Conservation (phyloP, 208 protist genomes). For the Trypanosoma mega region DNA sequence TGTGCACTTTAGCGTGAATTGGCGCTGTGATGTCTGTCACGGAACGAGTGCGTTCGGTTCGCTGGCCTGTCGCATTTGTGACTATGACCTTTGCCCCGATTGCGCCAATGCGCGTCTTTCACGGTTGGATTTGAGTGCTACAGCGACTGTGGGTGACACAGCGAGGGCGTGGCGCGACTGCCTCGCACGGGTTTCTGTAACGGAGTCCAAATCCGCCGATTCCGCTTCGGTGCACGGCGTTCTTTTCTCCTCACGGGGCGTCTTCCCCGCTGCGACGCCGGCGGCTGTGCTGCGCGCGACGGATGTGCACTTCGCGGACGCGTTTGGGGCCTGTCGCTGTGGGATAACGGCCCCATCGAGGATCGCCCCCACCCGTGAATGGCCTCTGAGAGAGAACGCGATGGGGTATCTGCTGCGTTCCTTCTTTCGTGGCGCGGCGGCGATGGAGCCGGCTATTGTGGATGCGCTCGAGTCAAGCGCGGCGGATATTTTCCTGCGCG, state of each 20-base stretch:
- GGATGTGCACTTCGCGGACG: constrained; percentile 23
- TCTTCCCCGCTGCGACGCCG: constrained; percentile 26
- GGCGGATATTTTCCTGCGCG: constrained; percentile 49
- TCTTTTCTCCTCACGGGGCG: constrained; percentile 39
- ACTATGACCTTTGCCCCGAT: constrained; percentile 77
- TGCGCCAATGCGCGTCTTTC: constrained; percentile 47
- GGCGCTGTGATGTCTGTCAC: constrained; percentile 65
- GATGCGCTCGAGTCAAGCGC: constrained; percentile 47
- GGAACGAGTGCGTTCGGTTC: constrained; percentile 39
- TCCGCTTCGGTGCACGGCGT: constrained; percentile 6
- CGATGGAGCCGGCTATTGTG: constrained; percentile 48
- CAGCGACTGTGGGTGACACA: constrained; percentile 61
- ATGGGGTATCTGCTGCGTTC: constrained; percentile 14
- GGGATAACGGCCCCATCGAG: constrained; percentile 23
- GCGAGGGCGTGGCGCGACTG: constrained; percentile 21
- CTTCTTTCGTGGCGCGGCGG: constrained; percentile 34
- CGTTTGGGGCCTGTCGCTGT: constrained; percentile 24
- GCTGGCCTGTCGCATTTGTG: constrained; percentile 68
- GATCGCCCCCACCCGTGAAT: too few species aligned
- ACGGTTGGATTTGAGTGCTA: constrained; percentile 43
- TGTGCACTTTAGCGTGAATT: constrained; percentile 73
- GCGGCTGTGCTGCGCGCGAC: constrained; percentile 7
- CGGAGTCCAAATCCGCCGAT: not conserved
- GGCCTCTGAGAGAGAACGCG: too few species aligned
- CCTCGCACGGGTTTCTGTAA: too few species aligned